Percentiles rank a stretch among this genome's conserved stretches.
Evolutionary conservation across 139 green algal species (phyloP).

Genomic region (Zygnema cylindricum): DNA sequence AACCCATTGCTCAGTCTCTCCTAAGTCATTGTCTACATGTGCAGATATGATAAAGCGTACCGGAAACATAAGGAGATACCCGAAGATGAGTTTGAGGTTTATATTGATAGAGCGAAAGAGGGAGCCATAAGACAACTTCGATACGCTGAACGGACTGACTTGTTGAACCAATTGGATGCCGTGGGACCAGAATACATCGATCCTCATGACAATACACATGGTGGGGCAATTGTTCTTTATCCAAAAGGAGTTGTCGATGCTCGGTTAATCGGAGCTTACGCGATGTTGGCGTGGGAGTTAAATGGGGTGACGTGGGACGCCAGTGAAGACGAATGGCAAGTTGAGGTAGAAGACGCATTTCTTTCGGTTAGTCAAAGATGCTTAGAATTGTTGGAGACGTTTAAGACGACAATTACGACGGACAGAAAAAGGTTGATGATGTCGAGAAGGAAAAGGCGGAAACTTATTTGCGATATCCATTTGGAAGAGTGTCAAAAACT

Average conservation of each 20-base stretch:
- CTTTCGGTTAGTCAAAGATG: background rate
- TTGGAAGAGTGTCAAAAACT: background rate
- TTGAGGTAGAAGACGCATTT: constrained; percentile 16
- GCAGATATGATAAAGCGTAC: background rate
- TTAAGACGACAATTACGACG: background rate
- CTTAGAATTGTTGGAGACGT: background rate
- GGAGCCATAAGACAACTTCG: background rate
- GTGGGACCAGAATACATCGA: background rate
- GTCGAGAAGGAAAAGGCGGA: background rate
- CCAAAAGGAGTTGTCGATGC: background rate
- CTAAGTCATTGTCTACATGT: too few relatives aligned
- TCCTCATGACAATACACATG: constrained; percentile 18
- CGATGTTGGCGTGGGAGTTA: background rate
- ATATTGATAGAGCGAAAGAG: background rate
- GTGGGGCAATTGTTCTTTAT: background rate
- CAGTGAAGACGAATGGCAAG: background rate
- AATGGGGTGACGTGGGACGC: background rate
- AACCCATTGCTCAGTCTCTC: too few relatives aligned
- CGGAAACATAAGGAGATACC: background rate
- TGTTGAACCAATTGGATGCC: background rate
- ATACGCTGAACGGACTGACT: background rate
- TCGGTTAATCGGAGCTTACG: background rate
- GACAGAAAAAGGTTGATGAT: background rate
- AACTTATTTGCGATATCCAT: background rate
- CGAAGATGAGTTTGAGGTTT: constrained; percentile 30